Evolutionary conservation across 371 early-diverging fungal genomes (phyloP).

Genomic region (Mucor circinelloides): DNA sequence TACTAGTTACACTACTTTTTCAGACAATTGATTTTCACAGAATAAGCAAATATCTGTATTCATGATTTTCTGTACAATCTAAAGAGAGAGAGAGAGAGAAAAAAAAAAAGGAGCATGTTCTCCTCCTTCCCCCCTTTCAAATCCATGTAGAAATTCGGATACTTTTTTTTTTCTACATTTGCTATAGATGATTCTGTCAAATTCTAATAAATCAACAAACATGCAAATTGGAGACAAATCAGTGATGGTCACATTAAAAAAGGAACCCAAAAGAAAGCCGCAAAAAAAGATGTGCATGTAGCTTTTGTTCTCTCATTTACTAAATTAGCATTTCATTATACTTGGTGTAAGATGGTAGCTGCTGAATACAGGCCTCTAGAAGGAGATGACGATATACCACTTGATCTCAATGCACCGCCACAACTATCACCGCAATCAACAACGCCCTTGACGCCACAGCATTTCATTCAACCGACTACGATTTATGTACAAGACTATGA

Average conservation of each 20-base stretch:
- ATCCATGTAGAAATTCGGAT: neutral
- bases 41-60: slow-evolving; percentile 8
- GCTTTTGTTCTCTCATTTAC: neutral
- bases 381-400: neutral
- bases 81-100: neutral
- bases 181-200: neutral
- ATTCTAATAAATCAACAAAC: neutral
- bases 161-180: neutral
- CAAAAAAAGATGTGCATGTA: neutral
- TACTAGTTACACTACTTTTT: neutral
- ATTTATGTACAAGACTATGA: slow-evolving; percentile 20
- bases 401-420: neutral
- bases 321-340: neutral
- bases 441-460: neutral
- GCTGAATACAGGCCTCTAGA: slow-evolving; percentile 8
- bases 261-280: neutral
- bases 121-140: no score
- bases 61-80: neutral
- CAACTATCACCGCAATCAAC: neutral
- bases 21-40: neutral
- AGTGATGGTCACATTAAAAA: slow-evolving; percentile 1
- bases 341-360: neutral
- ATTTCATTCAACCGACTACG: slow-evolving; percentile 7
- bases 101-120: neutral
- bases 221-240: neutral